phyloP scores from a whole-genome alignment of 495 filamentous ascomycete species.

The Penicillium argentinense region DNA sequence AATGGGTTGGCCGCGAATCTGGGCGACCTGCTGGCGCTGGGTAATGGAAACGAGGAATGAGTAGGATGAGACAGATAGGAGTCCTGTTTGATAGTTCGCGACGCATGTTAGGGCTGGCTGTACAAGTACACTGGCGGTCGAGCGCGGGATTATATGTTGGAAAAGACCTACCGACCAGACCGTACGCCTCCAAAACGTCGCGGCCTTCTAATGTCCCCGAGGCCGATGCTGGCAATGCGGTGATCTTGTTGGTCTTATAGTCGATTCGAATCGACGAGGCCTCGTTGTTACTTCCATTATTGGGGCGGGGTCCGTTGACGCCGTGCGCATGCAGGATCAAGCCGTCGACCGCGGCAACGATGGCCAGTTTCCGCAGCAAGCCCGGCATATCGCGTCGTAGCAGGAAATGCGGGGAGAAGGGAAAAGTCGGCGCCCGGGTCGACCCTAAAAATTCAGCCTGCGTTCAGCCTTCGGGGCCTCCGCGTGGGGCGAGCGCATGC shows the following conservation, averaged over 20 bases:
- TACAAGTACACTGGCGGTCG: too few relatives aligned
- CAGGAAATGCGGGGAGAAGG: neutral
- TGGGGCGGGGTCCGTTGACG: conserved; percentile 43
- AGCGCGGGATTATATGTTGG: too few relatives aligned
- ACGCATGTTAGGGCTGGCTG: too few relatives aligned
- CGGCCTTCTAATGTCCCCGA: conserved; percentile 37
- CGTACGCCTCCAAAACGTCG: conserved; percentile 69
- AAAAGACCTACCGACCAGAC: conserved; percentile 82
- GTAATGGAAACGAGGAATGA: conserved; percentile 85
- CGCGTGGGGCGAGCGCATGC: neutral
- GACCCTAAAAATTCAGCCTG: too few relatives aligned
- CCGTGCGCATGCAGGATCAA: conserved; percentile 74
- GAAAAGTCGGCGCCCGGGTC: neutral
- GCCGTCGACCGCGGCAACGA: conserved; percentile 84
- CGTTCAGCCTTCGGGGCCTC: neutral
- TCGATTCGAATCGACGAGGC: conserved; percentile 61
- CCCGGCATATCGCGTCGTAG: conserved; percentile 59
- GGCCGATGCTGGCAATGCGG: conserved; percentile 38
- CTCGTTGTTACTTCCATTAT: conserved; percentile 35
- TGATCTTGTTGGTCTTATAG: conserved; percentile 67
- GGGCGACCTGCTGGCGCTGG: conserved; percentile 81
- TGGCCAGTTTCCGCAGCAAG: conserved; percentile 72
- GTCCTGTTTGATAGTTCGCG: conserved; percentile 47
- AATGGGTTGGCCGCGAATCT: conserved; percentile 75
- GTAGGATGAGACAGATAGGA: conserved; percentile 68